phyloP scores from a whole-genome alignment of 768 basidiomycete species.

The Leccinum fibrillosum region DNA sequence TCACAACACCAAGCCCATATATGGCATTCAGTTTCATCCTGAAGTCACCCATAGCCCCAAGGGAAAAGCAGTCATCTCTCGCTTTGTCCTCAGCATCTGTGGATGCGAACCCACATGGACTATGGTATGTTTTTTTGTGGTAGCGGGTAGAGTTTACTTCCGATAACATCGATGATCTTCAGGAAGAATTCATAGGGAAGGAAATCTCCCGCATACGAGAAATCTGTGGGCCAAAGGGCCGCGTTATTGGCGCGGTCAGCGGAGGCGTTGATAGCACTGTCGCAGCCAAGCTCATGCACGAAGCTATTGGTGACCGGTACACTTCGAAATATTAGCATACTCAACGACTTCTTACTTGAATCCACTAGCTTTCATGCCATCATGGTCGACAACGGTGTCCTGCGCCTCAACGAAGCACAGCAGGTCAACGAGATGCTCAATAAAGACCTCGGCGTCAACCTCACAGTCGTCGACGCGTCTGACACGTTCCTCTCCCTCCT shows the following conservation, averaged over 20 bases:
- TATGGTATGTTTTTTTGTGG: slow-evolving; percentile 58
- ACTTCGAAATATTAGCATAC: slow-evolving; percentile 13
- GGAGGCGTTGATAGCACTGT: slow-evolving; percentile 98
- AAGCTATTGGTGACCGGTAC: slow-evolving; percentile 96
- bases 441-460: slow-evolving; percentile 90
- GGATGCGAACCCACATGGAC: slow-evolving; percentile 84
- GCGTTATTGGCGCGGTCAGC: slow-evolving; percentile 96
- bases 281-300: slow-evolving; percentile 98
- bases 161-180: neutral
- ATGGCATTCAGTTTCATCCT: slow-evolving; percentile 98
- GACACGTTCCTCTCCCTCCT: slow-evolving; percentile 87
- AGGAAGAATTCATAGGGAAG: slow-evolving; percentile 98
- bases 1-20: slow-evolving; percentile 84
- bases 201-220: slow-evolving; percentile 92
- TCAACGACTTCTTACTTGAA: neutral
- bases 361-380: slow-evolving; percentile 88
- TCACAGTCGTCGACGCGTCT: slow-evolving; percentile 94
- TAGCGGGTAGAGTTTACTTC: slow-evolving; percentile 1
- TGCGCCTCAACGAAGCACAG: slow-evolving; percentile 84
- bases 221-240: slow-evolving; percentile 90
- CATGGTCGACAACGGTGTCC: slow-evolving; percentile 99
- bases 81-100: slow-evolving; percentile 84
- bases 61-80: slow-evolving; percentile 85
- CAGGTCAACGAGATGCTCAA: slow-evolving; percentile 95
- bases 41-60: slow-evolving; percentile 94